A percentile compares a stretch with the other conserved stretches of the same genome.
Evolutionary conservation across 2,329 filamentous ascomycete genomes (phyloP).

Genomic region (Seiridium cupressi): DNA sequence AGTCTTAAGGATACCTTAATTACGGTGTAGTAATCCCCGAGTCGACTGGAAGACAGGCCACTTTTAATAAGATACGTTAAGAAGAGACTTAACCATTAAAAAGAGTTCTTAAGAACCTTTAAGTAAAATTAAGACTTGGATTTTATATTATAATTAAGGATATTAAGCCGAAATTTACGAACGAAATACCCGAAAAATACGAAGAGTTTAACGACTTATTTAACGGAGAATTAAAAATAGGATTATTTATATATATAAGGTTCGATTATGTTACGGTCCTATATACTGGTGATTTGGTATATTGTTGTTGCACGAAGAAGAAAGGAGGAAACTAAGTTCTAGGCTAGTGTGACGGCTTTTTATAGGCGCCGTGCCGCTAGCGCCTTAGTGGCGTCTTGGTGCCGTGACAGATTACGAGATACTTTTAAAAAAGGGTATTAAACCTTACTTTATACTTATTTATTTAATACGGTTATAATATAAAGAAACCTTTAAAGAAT

Average conservation of each 20-base stretch:
- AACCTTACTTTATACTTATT: not conserved
- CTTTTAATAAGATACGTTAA: not conserved
- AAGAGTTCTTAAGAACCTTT: not conserved
- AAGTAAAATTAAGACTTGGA: not conserved
- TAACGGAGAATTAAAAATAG: not conserved
- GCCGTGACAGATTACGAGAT: too few relatives aligned
- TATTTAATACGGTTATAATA: not conserved
- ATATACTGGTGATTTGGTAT: too few relatives aligned
- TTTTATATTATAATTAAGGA: not conserved
- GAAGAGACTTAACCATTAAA: not conserved
- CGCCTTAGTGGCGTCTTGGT: too few relatives aligned
- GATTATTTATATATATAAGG: not conserved
- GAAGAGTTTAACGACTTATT: not conserved
- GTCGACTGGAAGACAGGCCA: not conserved
- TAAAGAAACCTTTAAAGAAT: not conserved
- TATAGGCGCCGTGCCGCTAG: too few relatives aligned
- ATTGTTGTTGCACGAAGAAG: too few relatives aligned
- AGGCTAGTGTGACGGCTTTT: too few relatives aligned
- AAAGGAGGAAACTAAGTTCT: too few relatives aligned
- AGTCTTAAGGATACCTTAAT: conserved; percentile 2
- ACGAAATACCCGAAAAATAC: not conserved
- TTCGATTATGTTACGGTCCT: too few relatives aligned
- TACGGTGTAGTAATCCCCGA: not conserved
- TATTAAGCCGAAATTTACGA: not conserved
- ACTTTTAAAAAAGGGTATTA: not conserved